Conservation (phyloP, 2,329 filamentous ascomycete genomes). For the Teratosphaeria pseudoeucalypti region DNA sequence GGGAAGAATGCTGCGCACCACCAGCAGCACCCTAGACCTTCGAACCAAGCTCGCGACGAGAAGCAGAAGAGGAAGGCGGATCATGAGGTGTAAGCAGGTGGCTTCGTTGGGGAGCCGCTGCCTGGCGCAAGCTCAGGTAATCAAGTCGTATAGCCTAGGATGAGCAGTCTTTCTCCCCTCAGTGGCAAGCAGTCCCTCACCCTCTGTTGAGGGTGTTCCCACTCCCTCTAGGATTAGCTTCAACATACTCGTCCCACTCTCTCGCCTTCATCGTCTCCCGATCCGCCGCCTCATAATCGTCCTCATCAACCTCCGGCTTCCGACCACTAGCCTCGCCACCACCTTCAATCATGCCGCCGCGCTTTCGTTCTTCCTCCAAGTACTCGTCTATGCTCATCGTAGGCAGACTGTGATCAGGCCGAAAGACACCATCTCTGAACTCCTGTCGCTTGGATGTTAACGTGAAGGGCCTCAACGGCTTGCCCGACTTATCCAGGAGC, state of each 20-base stretch:
- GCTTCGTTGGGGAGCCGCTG: neutral
- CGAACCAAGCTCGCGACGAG: neutral
- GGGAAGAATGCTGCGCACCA: neutral
- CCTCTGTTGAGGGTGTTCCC: constrained; percentile 79
- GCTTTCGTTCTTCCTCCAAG: constrained; percentile 73
- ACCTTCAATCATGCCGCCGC: constrained; percentile 84
- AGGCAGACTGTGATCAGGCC: constrained; percentile 81
- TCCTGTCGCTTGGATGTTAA: constrained; percentile 57
- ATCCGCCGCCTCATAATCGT: constrained; percentile 79
- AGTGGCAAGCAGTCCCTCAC: constrained; percentile 18
- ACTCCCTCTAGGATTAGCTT: constrained; percentile 75
- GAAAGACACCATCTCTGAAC: constrained; percentile 71
- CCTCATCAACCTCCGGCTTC: constrained; percentile 70
- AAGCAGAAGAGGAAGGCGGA: neutral
- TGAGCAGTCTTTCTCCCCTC: no score
- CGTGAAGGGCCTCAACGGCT: constrained; percentile 84
- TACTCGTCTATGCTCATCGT: constrained; percentile 99
- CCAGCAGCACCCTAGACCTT: neutral
- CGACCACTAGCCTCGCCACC: constrained; percentile 66
- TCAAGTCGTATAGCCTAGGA: neutral
- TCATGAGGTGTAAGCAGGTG: neutral
- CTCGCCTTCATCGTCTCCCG: constrained; percentile 86
- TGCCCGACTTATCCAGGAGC: constrained; percentile 66
- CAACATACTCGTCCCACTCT: constrained; percentile 88
- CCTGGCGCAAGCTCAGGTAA: neutral